These are phyloP conservation scores for Colletotrichum navitas DNA, from an alignment of 2,329 filamentous ascomycete genomes.

Conservation along the genomic window DNA sequence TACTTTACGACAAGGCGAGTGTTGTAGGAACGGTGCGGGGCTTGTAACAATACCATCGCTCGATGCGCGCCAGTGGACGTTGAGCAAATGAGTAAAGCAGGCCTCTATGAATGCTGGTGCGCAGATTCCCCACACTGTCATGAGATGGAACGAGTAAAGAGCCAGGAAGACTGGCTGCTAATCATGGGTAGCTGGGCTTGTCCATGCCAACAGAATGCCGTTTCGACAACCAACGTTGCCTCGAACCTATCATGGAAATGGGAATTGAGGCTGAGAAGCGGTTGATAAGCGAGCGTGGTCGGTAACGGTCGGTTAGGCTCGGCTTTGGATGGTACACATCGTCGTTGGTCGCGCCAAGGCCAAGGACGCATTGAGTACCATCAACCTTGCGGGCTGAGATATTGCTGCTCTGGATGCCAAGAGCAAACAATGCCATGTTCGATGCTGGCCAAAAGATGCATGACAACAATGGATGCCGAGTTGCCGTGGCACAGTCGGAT, in stretches of 20 bases:
- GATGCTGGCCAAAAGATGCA: background rate
- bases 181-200: no score
- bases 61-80: background rate
- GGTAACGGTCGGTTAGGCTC: background rate
- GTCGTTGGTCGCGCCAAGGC: background rate
- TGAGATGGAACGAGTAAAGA: background rate
- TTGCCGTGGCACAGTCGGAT: slow-evolving; percentile 1
- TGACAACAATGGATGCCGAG: slow-evolving; percentile 3
- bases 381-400: background rate
- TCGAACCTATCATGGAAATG: background rate
- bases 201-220: background rate
- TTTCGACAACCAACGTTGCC: background rate
- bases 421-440: slow-evolving; percentile 1
- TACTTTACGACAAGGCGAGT: background rate
- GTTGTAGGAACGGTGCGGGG: background rate
- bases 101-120: background rate
- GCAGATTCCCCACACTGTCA: background rate
- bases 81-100: background rate
- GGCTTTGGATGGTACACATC: background rate
- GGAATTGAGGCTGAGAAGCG: background rate
- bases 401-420: background rate
- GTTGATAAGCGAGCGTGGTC: background rate
- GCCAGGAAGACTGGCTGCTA: background rate
- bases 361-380: background rate
- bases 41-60: background rate